Evolutionary conservation across 805 yeast genomes (phyloP).

Genomic region (Metschnikowia shivogae): DNA sequence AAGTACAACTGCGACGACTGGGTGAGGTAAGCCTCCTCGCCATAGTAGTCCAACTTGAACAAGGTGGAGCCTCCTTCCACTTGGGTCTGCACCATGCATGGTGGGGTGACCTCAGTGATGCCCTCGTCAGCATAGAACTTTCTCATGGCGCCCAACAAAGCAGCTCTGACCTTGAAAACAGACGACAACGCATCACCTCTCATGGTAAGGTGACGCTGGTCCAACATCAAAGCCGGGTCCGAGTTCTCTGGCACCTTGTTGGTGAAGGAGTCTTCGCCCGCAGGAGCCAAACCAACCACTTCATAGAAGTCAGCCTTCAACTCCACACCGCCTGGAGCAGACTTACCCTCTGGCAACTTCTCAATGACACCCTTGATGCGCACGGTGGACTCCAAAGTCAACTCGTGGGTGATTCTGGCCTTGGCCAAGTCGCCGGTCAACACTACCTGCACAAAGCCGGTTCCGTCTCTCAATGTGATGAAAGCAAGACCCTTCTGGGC

Average conservation of each 20-base stretch:
- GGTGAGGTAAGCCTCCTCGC: conserved; percentile 93
- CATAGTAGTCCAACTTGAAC: conserved; percentile 90
- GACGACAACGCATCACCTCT: conserved; percentile 94
- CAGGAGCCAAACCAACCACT: conserved; percentile 88
- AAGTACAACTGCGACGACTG: conserved; percentile 96
- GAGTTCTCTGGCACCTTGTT: conserved; percentile 92
- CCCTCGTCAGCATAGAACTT: conserved; percentile 70
- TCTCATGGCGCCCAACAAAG: conserved; percentile 69
- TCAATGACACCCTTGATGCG: conserved; percentile 74
- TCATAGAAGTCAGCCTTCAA: conserved; percentile 86
- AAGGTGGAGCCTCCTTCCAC: conserved; percentile 99
- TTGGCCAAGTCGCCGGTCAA: conserved; percentile 87
- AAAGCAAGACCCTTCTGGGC: conserved; percentile 89
- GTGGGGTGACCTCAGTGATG: conserved; percentile 91
- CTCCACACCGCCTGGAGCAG: conserved; percentile 98
- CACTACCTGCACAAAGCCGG: conserved; percentile 85
- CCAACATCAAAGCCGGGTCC: conserved; percentile 88
- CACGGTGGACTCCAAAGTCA: conserved; percentile 87
- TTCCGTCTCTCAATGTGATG: conserved; percentile 90
- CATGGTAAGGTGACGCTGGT: conserved; percentile 91
- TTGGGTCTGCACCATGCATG: conserved; percentile 99
- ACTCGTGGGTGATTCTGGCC: conserved; percentile 76
- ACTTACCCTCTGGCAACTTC: conserved; percentile 90
- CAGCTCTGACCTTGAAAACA: conserved; percentile 92
- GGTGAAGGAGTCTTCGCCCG: conserved; percentile 92